Conservation (phyloP, 2,329 filamentous ascomycete species). For the Fusarium longipes region DNA sequence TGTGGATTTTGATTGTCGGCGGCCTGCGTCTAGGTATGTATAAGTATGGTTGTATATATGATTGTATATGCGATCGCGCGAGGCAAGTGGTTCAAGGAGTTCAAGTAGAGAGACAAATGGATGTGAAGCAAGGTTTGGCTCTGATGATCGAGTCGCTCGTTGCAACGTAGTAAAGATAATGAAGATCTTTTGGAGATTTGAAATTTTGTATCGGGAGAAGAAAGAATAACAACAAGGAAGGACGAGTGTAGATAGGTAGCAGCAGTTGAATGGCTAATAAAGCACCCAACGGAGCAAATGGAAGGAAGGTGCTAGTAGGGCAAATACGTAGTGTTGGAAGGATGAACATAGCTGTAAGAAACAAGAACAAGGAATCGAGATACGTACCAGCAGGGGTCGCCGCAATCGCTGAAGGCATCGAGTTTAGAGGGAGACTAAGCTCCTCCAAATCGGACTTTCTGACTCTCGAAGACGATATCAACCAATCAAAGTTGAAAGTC, state of each 20-base stretch:
- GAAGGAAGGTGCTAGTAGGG: slow-evolving; percentile 18
- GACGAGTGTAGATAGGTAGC: slow-evolving; percentile 14
- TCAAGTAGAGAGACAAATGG: slow-evolving; percentile 12
- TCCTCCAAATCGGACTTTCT: slow-evolving; percentile 35
- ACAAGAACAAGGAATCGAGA: slow-evolving; percentile 38
- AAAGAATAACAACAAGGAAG: slow-evolving; percentile 7
- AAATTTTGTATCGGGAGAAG: slow-evolving; percentile 20
- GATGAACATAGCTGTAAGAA: slow-evolving; percentile 25
- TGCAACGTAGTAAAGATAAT: slow-evolving; percentile 17
- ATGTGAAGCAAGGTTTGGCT: slow-evolving; percentile 3
- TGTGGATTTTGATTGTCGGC: slow-evolving; percentile 55
- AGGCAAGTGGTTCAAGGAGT: slow-evolving; percentile 4
- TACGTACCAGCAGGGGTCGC: slow-evolving; percentile 47
- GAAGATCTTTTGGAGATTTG: slow-evolving; percentile 30
- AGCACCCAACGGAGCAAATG: slow-evolving; percentile 4
- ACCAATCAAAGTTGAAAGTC: slow-evolving; percentile 32
- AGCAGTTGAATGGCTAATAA: slow-evolving; percentile 41
- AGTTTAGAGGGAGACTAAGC: slow-evolving; percentile 39
- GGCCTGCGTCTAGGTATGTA: slow-evolving; percentile 46
- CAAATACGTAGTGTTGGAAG: slow-evolving; percentile 34
- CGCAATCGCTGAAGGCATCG: slow-evolving; percentile 49
- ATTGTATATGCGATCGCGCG: slow-evolving; percentile 21
- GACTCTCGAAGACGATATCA: slow-evolving; percentile 25
- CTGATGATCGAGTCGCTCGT: slow-evolving; percentile 4
- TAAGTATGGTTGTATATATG: slow-evolving; percentile 22